Conservation (phyloP, 306 rosid genomes). For the Cucurbita ficifolia region DNA sequence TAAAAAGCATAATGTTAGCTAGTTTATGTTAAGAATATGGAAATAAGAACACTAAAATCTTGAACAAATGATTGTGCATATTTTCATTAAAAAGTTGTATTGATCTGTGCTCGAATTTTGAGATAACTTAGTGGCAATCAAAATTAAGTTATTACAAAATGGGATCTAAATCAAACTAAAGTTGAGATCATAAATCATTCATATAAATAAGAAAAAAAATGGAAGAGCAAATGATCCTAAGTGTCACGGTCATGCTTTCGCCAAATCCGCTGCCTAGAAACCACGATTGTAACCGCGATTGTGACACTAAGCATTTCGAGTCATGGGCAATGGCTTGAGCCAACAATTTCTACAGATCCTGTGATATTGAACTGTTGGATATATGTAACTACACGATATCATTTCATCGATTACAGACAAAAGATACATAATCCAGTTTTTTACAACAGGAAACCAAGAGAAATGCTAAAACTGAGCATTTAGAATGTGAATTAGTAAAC, state of each 20-base stretch:
- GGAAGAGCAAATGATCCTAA: no score
- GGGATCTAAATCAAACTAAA: no score
- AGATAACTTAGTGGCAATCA: neutral
- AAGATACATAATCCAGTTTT: neutral
- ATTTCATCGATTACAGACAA: neutral
- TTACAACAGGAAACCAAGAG: neutral
- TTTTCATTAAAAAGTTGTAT: neutral
- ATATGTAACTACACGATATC: neutral
- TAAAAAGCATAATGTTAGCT: neutral
- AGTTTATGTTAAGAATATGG: neutral
- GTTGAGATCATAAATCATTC: no score
- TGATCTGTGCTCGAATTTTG: neutral
- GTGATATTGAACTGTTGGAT: neutral
- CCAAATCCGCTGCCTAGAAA: no score
- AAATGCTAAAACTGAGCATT: slow-evolving; percentile 5
- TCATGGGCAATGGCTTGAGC: neutral
- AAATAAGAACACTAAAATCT: no score
- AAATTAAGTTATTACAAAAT: no score
- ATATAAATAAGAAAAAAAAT: no score
- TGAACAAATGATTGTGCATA: neutral
- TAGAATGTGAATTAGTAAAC: slow-evolving; percentile 5
- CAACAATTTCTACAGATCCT: neutral
- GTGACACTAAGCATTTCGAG: neutral
- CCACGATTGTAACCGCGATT: no score
- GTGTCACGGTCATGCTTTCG: no score